Base-by-base conservation (phyloP, 208 protist species). In the Leishmania major region DNA sequence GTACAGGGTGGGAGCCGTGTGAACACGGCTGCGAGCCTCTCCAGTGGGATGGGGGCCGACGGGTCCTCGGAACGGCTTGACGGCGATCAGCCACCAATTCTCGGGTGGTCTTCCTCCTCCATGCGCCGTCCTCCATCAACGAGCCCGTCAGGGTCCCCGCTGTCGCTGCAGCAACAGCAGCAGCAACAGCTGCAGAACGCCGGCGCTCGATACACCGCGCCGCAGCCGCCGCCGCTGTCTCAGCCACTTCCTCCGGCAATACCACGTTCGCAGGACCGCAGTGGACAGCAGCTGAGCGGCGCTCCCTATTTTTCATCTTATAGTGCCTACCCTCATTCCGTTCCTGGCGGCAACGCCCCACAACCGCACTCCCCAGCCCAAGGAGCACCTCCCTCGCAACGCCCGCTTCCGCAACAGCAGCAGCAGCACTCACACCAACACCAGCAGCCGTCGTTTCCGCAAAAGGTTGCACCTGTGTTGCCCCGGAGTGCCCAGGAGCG, bases 401-500 rank as follows among this genome's bases (percentile, higher is more conserved):
- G 78, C 5, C 45, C 37, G 5, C 31, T 62, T 37, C 78, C 11
- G 49, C 72, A 80, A 31, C 64, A 75, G 11, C 70, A 57, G 35
- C 74, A 84, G 73, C 55, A 62, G 17, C 62, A 79, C 11, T 22
- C 15, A 10, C 49, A 60, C 59, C 80, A 84, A 15, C 43, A 84
- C 13, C 75, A 78, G 37, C 75, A 78, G 31, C 31, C 77, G n/a
- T 67, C 55, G 19, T 80, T 75, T 59, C 78, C 83, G 13, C 57
- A 66, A 43, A 87, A 87, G 76, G 81, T 76, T 37, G 84, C 79
- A 7, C 79, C 79, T 2, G 78, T 80, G 43, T 57, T 86, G n/a
- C 83, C 83, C 15, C 78, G 83, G 22, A 86, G 83, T n/a, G 78
- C 83, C 43, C 83, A 86, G 78, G 82, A 86, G 62, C 82, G 82